Percentiles rank a stretch among this genome's conserved stretches.
These are phyloP conservation scores for Penicillium odoratum DNA, from an alignment of 495 filamentous ascomycete species.

Conservation along the genomic window DNA sequence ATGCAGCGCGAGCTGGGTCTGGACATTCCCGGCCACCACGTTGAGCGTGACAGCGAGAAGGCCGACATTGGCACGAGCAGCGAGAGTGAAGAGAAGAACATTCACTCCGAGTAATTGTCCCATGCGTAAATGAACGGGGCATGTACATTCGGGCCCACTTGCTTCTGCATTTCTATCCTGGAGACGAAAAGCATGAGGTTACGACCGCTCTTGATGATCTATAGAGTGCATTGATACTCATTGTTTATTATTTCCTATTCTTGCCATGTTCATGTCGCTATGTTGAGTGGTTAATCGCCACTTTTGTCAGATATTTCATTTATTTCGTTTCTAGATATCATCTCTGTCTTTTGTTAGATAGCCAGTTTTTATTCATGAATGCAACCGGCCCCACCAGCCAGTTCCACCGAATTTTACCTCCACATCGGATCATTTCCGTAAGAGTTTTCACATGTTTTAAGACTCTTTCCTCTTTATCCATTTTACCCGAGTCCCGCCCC, in stretches of 20 bases:
- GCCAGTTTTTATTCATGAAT: neutral
- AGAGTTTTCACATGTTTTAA: too few relatives aligned
- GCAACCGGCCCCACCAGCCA: neutral
- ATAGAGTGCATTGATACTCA: constrained; percentile 22
- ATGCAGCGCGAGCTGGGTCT: constrained; percentile 35
- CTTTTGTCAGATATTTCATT: constrained; percentile 10
- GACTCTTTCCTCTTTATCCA: neutral
- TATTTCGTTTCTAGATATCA: constrained; percentile 1
- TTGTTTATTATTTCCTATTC: constrained; percentile 12
- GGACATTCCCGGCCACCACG: constrained; percentile 16
- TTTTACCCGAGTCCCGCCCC: neutral
- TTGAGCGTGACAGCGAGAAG: constrained; percentile 28
- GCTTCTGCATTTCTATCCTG: constrained; percentile 24
- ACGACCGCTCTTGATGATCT: constrained; percentile 13
- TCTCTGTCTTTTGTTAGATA: constrained; percentile 1
- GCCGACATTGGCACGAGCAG: constrained; percentile 33
- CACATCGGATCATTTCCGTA: constrained; percentile 1
- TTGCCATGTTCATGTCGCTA: constrained; percentile 9
- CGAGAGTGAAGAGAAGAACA: constrained; percentile 25
- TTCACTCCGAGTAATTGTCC: constrained; percentile 18
- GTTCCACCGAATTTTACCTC: neutral
- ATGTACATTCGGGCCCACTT: constrained; percentile 14
- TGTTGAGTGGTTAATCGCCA: constrained; percentile 14
- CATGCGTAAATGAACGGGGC: constrained; percentile 3
- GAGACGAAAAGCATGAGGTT: constrained; percentile 22